These are phyloP conservation scores for Leccinum boreale DNA, from an alignment of 768 basidiomycete species.

Conservation along the genomic window DNA sequence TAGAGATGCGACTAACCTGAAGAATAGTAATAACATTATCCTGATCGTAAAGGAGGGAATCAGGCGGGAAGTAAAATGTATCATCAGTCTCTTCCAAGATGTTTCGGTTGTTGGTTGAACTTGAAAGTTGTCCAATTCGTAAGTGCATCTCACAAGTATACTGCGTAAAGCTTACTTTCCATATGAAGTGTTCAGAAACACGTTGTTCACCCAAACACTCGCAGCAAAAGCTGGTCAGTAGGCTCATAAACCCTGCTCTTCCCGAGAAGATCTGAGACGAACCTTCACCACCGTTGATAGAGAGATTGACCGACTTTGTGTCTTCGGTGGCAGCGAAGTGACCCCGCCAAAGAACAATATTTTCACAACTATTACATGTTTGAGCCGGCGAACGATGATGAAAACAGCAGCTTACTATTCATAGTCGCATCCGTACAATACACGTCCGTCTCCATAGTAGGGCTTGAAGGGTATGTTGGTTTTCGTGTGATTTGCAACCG, in stretches of 20 bases:
- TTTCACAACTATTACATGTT: conserved; percentile 61
- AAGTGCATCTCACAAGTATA: neutral
- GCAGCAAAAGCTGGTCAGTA: conserved; percentile 61
- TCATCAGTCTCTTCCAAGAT: conserved; percentile 67
- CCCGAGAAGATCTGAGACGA: conserved; percentile 4
- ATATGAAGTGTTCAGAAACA: conserved; percentile 68
- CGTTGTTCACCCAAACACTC: conserved; percentile 75
- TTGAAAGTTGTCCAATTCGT: neutral
- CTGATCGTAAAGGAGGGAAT: conserved; percentile 44
- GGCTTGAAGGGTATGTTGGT: conserved; percentile 73
- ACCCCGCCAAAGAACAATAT: conserved; percentile 77
- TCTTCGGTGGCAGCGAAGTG: conserved; percentile 64
- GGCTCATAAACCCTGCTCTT: neutral
- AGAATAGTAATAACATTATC: conserved; percentile 80
- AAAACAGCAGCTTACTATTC: conserved; percentile 54
- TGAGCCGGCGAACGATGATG: conserved; percentile 5
- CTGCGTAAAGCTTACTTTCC: conserved; percentile 54
- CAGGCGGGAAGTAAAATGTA: conserved; percentile 57
- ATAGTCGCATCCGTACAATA: conserved; percentile 87
- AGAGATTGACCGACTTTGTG: conserved; percentile 66
- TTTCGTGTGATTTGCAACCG: conserved; percentile 61
- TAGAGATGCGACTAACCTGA: conserved; percentile 43
- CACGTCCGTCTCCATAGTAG: conserved; percentile 67
- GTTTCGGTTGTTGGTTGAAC: conserved; percentile 64
- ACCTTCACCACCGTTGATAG: conserved; percentile 82